Base-by-base conservation (phyloP, 208 protist genomes). In the Novymonas esmeraldas region DNA sequence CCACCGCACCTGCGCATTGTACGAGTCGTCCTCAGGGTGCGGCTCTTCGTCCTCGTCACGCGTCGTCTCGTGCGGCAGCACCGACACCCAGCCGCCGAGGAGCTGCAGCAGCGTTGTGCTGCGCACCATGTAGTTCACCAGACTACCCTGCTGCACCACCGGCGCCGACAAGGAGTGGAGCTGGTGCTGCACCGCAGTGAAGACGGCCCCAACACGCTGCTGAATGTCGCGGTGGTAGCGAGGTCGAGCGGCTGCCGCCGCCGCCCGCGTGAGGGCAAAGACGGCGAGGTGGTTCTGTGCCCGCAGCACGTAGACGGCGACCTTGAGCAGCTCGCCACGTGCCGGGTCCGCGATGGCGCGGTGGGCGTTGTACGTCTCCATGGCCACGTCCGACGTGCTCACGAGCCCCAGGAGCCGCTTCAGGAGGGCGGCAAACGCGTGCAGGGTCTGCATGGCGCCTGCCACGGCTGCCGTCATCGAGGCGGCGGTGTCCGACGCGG, bases 91-190 rank as follows among this genome's bases (percentile, higher is more conserved):
- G 16, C 84, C 92, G 24, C 88, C 92, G 49, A 90, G 70, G 57
- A 90, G 85, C 80, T 96, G 89, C 50, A 92, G 60, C 50, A 96
- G 72, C 5, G 92, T 91, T n/a, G 85, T 68, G 26, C 78, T 87
- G 59, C 92, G 88, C 54, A 96, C 92, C 73, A 94, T 84, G 66
- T 94, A 93, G 72, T 90, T 92, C 20, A 75, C 73, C 16, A 95
- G 64, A 33, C 68, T 81, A 18, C 63, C 57, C 42, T 92, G 84
- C 68, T 78, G 70, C 29, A 92, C 66, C 13, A 92, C 75, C 31
- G 92, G 82, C n/a, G 54, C 55, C 16, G 73, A 76, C 10, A 93
- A 38, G 22, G 78, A 69, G 31, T 66, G 61, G 28, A 94, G 48
- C 46, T 93, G 91, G 18, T 77, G 77, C 46, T 79, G 73, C n/a